Evolutionary conservation across 208 protist species (phyloP).

Genomic region (Plasmodiophora brassicae): DNA sequence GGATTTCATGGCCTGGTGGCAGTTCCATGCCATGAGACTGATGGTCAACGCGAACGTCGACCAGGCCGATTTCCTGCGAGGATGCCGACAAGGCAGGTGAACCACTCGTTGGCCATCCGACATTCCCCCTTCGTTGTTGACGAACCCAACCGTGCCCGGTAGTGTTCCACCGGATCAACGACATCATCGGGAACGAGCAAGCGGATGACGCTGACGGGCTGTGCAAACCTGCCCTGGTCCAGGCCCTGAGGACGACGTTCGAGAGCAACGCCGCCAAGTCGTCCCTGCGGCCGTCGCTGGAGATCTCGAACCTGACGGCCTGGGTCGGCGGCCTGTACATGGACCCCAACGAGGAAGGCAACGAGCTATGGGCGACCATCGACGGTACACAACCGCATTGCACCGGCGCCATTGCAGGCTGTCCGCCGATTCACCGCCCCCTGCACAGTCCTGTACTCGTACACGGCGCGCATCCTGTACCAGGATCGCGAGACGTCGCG

Average conservation of each 20-base stretch:
- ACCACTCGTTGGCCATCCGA: background rate
- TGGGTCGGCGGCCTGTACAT: background rate
- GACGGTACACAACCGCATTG: too few relatives aligned
- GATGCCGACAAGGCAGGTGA: background rate
- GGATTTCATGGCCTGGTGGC: background rate
- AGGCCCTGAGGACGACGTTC: background rate
- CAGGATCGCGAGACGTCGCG: background rate
- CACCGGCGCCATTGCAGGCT: too few relatives aligned
- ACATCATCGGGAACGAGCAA: background rate
- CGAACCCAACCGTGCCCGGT: too few relatives aligned
- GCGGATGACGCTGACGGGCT: background rate
- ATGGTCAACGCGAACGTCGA: background rate
- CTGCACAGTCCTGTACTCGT: constrained; percentile 8
- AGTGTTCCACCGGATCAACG: constrained; percentile 1
- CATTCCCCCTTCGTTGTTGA: background rate
- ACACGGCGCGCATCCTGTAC: background rate
- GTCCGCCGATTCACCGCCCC: too few relatives aligned
- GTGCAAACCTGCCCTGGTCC: background rate
- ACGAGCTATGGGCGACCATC: background rate
- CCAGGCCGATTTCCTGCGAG: background rate
- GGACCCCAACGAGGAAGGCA: background rate
- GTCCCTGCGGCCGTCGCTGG: background rate
- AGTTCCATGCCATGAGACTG: constrained; percentile 3
- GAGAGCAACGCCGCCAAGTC: background rate
- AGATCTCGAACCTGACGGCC: background rate